Conservation (phyloP, 2,329 filamentous ascomycete genomes). For the Diaporthe sp. region DNA sequence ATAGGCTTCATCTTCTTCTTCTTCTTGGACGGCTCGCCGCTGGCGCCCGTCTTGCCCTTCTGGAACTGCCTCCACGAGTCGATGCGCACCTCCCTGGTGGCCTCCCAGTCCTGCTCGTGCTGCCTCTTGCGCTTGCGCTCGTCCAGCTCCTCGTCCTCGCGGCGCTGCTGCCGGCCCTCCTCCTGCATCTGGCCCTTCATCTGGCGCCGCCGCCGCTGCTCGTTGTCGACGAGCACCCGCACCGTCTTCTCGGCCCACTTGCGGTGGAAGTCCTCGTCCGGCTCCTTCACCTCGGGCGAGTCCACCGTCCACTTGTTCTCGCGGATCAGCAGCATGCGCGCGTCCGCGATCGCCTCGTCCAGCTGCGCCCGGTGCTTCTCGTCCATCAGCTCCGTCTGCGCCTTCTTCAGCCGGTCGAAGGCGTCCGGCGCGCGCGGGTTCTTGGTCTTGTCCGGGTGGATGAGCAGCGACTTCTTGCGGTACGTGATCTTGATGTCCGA, state of each 20-base stretch:
- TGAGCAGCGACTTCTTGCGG: constrained; percentile 97
- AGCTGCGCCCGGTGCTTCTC: constrained; percentile 90
- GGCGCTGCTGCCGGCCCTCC: constrained; percentile 89
- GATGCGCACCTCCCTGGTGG: constrained; percentile 90
- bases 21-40: constrained; percentile 57
- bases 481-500: constrained; percentile 96
- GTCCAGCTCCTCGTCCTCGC: constrained; percentile 87
- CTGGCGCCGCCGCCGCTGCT: constrained; percentile 85
- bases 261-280: constrained; percentile 76
- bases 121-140: constrained; percentile 88
- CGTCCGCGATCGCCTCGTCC: constrained; percentile 96
- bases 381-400: constrained; percentile 90
- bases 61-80: constrained; percentile 94
- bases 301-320: constrained; percentile 95
- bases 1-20: constrained; percentile 77
- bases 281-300: constrained; percentile 86
- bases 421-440: constrained; percentile 93
- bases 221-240: constrained; percentile 92
- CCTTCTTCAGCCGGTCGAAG: constrained; percentile 96
- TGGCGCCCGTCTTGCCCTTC: constrained; percentile 73
- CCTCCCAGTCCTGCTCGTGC: constrained; percentile 95
- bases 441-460: constrained; percentile 97
- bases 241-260: constrained; percentile 93
- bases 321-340: constrained; percentile 92
- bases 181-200: constrained; percentile 96